Base-by-base conservation (phyloP, 345 rosid genomes). In the Bruguiera sexangula region DNA sequence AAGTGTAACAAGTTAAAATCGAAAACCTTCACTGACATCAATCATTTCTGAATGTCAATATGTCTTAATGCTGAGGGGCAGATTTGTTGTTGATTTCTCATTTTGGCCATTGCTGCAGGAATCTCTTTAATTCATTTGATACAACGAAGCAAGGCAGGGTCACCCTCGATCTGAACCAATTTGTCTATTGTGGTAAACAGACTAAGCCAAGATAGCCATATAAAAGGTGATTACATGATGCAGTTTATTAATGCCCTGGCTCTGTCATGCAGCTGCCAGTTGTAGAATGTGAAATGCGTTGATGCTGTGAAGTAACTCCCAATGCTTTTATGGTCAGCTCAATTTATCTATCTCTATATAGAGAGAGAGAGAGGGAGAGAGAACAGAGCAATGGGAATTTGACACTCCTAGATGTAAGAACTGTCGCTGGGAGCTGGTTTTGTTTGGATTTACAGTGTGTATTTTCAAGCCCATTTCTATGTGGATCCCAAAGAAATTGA, bases 131-230 rank as follows among this genome's bases (percentile, higher is more conserved):
- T 71, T 85, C 91, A 27, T 88, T 88, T 54, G 94, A 88, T 79
- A 86, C 89, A 56, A 78, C 89, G 50, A 88, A 83, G 81, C 88
- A 88, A 79, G 94, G 91, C 72, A 83, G 91, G 74, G 63, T 88
- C 20, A 79, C 82, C 53, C 89, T 88, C 48, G 91, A 88, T 75
- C 69, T 88, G 56, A 88, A 88, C 68, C 91, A 88, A 59, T 86
- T 88, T 70, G 79, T 86, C 63, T 88, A 82, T 68, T 88, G 89
- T 78, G 77, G 94, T 88, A 66, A 88, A 89, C 81, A 63, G 55
- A 48, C 46, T 22, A 20, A 68, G 46, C 46, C 51, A 58, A 18
- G 10, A 19, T 54, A 37, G 26, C 21, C 4, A 30, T 21, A 13
- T 48, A 2, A 64, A 4, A 48, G 11, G 34, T 57, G 11, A 22